Evolutionary conservation across 2,329 filamentous ascomycete genomes (phyloP), one percentile per base, ranked within the genome.

Genomic region (Ceratocystis alfenasii): DNA sequence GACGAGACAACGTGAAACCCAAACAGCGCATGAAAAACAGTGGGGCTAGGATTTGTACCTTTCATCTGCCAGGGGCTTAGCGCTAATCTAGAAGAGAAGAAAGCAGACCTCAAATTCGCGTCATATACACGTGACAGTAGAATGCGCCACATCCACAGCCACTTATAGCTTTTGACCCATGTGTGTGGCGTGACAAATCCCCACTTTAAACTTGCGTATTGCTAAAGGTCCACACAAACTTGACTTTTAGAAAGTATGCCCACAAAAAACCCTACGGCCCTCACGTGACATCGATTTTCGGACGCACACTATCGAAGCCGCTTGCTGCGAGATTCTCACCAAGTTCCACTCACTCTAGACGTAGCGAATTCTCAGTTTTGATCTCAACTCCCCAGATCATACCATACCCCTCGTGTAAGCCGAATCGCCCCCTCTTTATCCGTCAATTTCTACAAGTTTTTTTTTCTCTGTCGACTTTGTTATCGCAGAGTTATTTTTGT

Each of bases 351-450:
- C 63, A 65, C 66, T 65, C 63, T 68, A 60, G 60, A 68, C 64
- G 63, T 68, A 68, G 66, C 61, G 66, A 68, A 63, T 59, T 57
- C 64, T 68, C 64, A 68, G 64, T 68, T 61, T 68, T 55, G 66
- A 68, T 68, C 63, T 67, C 60, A 68, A 64, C 66, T 67, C 60
- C 61, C 66, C 61, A 68, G 66, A 68, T 62, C 66, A 68, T 63
- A 63, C 64, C 64, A 68, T 65, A 68, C 63, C 64, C 64, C 60
- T 68, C 61, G 60, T 68, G 66, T 68, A 68, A 68, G 66, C 66
- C 61, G 50, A 41, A 57, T 48, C 30, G 60, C 45, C 66, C 60
- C 63, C 59, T 67, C 46, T 28, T 53, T 8, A 33, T 53, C 44
- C 50, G 28, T 59, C 57, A 48, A 48, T 62, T 65, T 63, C 62